Conservation (phyloP, 2,329 filamentous ascomycete species). For the Cercospora janseana region DNA sequence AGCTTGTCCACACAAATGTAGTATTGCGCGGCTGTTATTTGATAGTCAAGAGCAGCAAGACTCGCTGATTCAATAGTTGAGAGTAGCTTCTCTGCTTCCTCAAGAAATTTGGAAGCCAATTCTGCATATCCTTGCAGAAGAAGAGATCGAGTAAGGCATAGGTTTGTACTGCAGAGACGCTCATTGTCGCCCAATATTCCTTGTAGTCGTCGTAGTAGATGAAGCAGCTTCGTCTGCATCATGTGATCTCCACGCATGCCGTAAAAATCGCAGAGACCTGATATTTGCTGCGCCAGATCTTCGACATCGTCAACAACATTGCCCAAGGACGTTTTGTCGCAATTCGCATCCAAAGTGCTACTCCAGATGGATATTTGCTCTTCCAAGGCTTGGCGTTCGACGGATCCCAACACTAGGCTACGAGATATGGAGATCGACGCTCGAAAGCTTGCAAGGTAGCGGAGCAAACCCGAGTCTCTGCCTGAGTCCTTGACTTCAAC, state of each 20-base stretch:
- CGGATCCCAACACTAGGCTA: conserved; percentile 9
- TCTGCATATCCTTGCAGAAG: conserved; percentile 60
- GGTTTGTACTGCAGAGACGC: conserved; percentile 31
- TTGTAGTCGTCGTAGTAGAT: conserved; percentile 16
- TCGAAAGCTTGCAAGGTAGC: conserved; percentile 39
- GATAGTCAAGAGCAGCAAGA: conserved; percentile 47
- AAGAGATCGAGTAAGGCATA: conserved; percentile 53
- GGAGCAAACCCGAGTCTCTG: conserved; percentile 38
- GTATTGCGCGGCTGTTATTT: conserved; percentile 27
- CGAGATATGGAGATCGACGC: conserved; percentile 39
- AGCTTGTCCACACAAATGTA: conserved; percentile 26
- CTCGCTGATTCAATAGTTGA: conserved; percentile 43
- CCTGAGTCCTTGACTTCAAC: conserved; percentile 21
- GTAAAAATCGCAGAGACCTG: conserved; percentile 56
- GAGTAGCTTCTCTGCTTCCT: conserved; percentile 55
- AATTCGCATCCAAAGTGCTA: conserved; percentile 35
- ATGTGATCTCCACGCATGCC: conserved; percentile 57
- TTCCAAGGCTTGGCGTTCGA: conserved; percentile 32
- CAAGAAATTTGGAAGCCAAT: conserved; percentile 58
- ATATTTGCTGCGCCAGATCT: conserved; percentile 52
- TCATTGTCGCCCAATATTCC: conserved; percentile 1
- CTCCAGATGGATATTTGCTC: conserved; percentile 42
- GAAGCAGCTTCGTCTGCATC: conserved; percentile 17
- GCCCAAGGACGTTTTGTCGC: conserved; percentile 42
- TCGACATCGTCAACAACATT: conserved; percentile 52